Evolutionary conservation across 1,284 basidiomycete genomes (phyloP).

Genomic region (Caloboletus inedulis): DNA sequence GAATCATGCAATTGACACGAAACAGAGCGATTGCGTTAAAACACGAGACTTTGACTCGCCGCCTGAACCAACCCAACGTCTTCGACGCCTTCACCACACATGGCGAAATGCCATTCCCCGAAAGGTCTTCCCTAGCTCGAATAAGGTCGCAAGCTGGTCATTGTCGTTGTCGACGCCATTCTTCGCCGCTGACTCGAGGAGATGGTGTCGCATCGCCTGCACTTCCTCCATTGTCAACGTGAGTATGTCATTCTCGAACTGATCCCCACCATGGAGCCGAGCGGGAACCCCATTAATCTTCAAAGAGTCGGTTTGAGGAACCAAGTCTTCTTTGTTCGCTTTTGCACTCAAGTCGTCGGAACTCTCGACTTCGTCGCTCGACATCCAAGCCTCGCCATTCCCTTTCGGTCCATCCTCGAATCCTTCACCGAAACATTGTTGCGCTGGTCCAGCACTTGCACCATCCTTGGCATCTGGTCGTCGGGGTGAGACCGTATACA

Average conservation of each 20-base stretch:
- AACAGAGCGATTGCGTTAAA: not conserved
- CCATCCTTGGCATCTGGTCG: not conserved
- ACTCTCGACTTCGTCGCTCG: not conserved
- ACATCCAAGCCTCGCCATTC: not conserved
- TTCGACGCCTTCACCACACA: conserved; percentile 21
- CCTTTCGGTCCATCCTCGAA: not conserved
- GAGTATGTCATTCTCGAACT: conserved; percentile 7
- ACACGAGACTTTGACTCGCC: not conserved
- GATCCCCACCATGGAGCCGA: not conserved
- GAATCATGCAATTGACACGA: not conserved
- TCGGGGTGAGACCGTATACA: conserved; percentile 23
- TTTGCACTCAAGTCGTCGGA: not conserved
- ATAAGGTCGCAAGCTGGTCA: conserved; percentile 17
- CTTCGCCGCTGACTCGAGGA: conserved; percentile 9
- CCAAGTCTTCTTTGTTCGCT: not conserved
- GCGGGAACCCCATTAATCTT: not conserved
- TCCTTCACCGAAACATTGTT: not conserved
- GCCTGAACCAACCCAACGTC: not conserved
- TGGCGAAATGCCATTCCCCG: conserved; percentile 25
- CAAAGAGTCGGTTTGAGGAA: not conserved
- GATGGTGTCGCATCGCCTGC: conserved; percentile 12
- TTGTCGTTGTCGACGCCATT: conserved; percentile 3
- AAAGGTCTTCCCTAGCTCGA: conserved; percentile 23
- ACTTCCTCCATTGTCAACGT: conserved; percentile 23
- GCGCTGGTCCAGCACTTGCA: not conserved